A percentile compares a stretch with the other conserved stretches of the same genome.
Conservation (phyloP, 345 rosid genomes). For the Anacardium occidentale region DNA sequence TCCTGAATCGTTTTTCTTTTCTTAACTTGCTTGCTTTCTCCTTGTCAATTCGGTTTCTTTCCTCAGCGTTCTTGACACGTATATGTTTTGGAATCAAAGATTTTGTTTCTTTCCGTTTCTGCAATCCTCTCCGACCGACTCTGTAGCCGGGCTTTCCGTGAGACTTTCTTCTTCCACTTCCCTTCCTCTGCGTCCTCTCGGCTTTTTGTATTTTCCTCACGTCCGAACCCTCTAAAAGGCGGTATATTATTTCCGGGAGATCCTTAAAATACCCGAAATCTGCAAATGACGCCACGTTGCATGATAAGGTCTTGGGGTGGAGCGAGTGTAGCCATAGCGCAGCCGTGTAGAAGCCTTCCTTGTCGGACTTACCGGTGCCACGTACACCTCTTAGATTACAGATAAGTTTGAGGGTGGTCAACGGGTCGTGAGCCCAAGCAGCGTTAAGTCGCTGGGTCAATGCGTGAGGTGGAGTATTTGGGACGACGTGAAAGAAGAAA, state of each 20-base stretch:
- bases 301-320: slow-evolving; percentile 64
- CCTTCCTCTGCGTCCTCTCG: slow-evolving; percentile 38
- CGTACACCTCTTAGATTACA: slow-evolving; percentile 69
- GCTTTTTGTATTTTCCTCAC: slow-evolving; percentile 41
- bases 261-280: slow-evolving; percentile 64
- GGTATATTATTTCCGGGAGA: slow-evolving; percentile 62
- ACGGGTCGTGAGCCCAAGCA: slow-evolving; percentile 54
- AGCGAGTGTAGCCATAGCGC: slow-evolving; percentile 56
- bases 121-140: not conserved
- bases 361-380: slow-evolving; percentile 62
- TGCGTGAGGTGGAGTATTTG: slow-evolving; percentile 35
- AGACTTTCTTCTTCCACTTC: not conserved
- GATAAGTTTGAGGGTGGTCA: slow-evolving; percentile 56
- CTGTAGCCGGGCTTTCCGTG: not conserved
- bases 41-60: slow-evolving; percentile 30
- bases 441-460: slow-evolving; percentile 23
- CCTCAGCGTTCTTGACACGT: slow-evolving; percentile 21
- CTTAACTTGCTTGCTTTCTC: slow-evolving; percentile 41
- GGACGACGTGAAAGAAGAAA: slow-evolving; percentile 62
- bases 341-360: slow-evolving; percentile 59
- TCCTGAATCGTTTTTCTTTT: slow-evolving; percentile 31
- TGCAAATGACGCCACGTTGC: slow-evolving; percentile 36
- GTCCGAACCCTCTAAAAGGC: slow-evolving; percentile 46
- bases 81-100: slow-evolving; percentile 5
- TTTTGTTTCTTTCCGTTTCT: not conserved